A percentile compares a stretch with the other conserved stretches of the same genome.
These are phyloP conservation scores for Colletotrichum tropicale DNA, from an alignment of 2,329 filamentous ascomycete species.

Conservation along the genomic window DNA sequence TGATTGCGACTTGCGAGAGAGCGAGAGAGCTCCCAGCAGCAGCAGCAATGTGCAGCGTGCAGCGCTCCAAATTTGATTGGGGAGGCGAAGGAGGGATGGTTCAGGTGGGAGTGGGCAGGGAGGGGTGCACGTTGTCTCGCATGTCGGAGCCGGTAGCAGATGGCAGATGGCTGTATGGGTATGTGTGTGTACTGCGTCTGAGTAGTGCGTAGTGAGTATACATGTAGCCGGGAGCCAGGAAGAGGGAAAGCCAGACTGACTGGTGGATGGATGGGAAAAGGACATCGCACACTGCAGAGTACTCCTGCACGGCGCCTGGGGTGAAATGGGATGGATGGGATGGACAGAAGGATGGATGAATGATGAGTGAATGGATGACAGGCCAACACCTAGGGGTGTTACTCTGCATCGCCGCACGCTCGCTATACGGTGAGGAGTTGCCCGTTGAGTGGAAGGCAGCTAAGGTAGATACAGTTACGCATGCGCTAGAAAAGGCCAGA, in stretches of 20 bases:
- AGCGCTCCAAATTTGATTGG: constrained; percentile 17
- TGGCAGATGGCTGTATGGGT: constrained; percentile 10
- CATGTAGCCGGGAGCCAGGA: constrained; percentile 17
- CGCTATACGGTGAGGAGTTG: not conserved
- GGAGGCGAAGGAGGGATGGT: constrained; percentile 20
- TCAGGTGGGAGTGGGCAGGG: constrained; percentile 19
- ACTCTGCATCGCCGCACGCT: not conserved
- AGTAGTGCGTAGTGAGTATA: not conserved
- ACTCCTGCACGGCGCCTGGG: not conserved
- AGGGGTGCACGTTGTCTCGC: constrained; percentile 19
- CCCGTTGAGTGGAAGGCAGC: not conserved
- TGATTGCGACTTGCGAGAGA: not conserved
- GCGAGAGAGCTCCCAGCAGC: not conserved
- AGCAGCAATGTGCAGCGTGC: not conserved
- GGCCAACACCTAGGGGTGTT: constrained; percentile 2
- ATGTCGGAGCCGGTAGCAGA: constrained; percentile 19
- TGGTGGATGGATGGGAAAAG: not conserved
- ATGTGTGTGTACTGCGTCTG: not conserved
- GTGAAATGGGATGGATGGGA: not conserved
- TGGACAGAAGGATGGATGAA: not conserved
- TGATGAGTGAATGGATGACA: not conserved
- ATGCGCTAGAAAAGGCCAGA: not conserved
- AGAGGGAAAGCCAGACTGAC: not conserved
- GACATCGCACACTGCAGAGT: not conserved
- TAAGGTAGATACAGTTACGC: not conserved